A percentile compares a stretch with the other conserved stretches of the same genome.
Evolutionary conservation across 139 green algal genomes (phyloP).

Genomic region (Chlamydomonas sp.): DNA sequence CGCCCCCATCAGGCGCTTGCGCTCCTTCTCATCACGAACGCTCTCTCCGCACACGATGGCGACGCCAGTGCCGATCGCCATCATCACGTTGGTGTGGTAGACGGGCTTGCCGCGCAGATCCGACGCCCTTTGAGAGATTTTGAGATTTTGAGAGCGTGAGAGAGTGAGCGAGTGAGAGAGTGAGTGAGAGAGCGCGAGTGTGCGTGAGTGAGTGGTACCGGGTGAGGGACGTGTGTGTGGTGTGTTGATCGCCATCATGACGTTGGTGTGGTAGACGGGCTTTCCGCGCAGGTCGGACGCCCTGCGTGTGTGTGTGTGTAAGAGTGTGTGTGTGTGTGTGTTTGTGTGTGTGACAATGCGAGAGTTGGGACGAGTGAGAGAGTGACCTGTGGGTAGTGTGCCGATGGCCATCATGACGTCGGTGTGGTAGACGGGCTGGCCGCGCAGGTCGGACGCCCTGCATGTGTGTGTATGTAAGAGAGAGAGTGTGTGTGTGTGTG

Average conservation of each 20-base stretch:
- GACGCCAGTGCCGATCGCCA: conserved; percentile 82
- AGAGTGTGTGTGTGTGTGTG: no score
- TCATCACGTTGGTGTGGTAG: conserved; percentile 98
- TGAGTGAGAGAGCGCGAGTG: no score
- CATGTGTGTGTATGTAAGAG: background rate
- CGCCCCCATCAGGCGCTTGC: conserved; percentile 49
- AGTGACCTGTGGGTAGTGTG: no score
- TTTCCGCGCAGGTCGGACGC: conserved; percentile 45
- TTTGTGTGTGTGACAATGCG: no score
- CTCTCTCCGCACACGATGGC: conserved; percentile 84
- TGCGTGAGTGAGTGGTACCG: no score
- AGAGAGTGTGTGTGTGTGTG: no score
- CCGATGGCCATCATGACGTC: conserved; percentile 96
- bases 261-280: conserved; percentile 94
- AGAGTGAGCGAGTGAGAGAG: no score
- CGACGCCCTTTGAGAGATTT: conserved; percentile 22
- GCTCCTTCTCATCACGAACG: conserved; percentile 61
- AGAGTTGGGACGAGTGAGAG: no score
- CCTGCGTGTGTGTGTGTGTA: conserved; percentile 3
- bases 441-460: conserved; percentile 41
- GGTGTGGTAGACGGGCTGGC: conserved; percentile 86
- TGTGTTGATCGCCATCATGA: conserved; percentile 93
- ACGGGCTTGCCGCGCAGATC: conserved; percentile 56
- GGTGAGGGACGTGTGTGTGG: no score
- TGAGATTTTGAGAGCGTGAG: no score